Percentiles rank a stretch among this genome's conserved stretches.
These are phyloP conservation scores for Typha latifolia DNA, from an alignment of 176 grass and related monocot genomes.

Conservation along the genomic window DNA sequence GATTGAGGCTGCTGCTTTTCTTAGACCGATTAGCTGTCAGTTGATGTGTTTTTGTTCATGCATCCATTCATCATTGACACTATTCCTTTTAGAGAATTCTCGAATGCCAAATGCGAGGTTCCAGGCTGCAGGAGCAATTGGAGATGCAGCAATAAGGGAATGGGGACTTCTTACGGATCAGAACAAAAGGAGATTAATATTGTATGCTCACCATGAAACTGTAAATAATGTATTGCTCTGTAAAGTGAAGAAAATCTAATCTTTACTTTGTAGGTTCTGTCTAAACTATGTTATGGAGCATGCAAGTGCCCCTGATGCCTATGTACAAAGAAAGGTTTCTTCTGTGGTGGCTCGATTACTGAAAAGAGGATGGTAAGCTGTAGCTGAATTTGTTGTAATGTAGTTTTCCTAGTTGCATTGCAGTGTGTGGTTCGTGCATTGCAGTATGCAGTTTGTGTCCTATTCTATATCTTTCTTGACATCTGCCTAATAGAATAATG, in stretches of 20 bases:
- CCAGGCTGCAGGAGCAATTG: constrained; percentile 92
- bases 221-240: constrained; percentile 1
- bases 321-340: constrained; percentile 91
- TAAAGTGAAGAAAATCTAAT: constrained; percentile 3
- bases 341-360: constrained; percentile 69
- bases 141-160: constrained; percentile 93
- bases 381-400: constrained; percentile 10
- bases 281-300: constrained; percentile 84
- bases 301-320: constrained; percentile 67
- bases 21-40: background rate
- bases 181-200: constrained; percentile 77
- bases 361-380: constrained; percentile 92
- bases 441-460: background rate
- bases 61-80: background rate
- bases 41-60: background rate
- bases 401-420: background rate
- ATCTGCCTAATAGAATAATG: background rate
- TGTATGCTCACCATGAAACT: constrained; percentile 34
- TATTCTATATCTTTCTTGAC: background rate
- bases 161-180: constrained; percentile 91
- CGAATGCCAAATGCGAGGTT: constrained; percentile 79
- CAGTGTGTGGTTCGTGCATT: background rate
- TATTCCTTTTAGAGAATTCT: constrained; percentile 63
- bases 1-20: no score
- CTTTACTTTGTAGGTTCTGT: constrained; percentile 55